Conservation (phyloP, 164 flowering plant species). For the Magnolia officinalis region DNA sequence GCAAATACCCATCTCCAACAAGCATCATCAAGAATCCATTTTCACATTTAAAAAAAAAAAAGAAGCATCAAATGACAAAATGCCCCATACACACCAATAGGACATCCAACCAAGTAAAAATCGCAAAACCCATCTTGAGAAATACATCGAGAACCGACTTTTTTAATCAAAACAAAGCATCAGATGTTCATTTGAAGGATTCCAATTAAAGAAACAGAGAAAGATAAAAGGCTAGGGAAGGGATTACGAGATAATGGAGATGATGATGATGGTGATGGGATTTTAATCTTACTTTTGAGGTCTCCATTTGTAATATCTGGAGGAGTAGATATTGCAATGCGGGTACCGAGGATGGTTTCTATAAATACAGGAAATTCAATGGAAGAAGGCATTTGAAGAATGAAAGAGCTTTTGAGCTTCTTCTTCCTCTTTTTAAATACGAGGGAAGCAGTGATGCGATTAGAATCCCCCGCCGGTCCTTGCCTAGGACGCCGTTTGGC, state of each 20-base stretch:
- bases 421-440: too few species aligned
- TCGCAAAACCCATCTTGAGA: too few species aligned
- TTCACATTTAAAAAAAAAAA: too few species aligned
- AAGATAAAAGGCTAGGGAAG: not conserved
- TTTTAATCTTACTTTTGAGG: not conserved
- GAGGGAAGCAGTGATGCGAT: too few species aligned
- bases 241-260: not conserved
- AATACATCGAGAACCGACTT: too few species aligned
- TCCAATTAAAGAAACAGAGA: not conserved
- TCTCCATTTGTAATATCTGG: not conserved
- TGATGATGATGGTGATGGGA: not conserved
- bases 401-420: not conserved
- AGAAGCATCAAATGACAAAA: too few species aligned
- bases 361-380: not conserved
- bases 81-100: too few species aligned
- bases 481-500: too few species aligned
- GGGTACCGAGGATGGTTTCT: conserved; percentile 2
- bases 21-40: too few species aligned
- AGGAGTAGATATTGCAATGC: not conserved
- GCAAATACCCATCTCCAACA: too few species aligned
- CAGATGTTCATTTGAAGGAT: not conserved
- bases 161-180: not conserved
- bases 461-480: too few species aligned
- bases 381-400: not conserved
- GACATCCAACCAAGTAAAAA: too few species aligned